Conservation (phyloP, 1,139 yeast genomes). For the Kodamaea arcana region DNA sequence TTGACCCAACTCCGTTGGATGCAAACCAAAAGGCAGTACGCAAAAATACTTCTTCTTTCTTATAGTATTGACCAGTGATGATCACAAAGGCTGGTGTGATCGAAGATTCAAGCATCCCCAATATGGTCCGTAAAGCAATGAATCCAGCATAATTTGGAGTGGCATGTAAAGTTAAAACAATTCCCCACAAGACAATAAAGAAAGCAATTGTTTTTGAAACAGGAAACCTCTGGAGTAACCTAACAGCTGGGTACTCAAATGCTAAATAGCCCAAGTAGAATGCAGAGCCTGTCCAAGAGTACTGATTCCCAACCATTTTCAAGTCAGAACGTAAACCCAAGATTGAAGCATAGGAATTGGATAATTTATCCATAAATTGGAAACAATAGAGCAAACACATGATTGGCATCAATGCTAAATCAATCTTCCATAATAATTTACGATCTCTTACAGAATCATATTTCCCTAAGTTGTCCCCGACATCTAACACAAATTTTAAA, state of each 20-base stretch:
- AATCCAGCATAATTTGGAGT: constrained; percentile 37
- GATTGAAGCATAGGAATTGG: constrained; percentile 58
- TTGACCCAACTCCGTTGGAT: constrained; percentile 48
- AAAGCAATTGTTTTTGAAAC: constrained; percentile 33
- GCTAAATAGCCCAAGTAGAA: constrained; percentile 51
- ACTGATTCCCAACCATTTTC: constrained; percentile 47
- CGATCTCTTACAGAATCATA: constrained; percentile 11
- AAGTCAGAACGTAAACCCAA: constrained; percentile 51
- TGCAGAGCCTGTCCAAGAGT: constrained; percentile 55
- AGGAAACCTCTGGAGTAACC: constrained; percentile 41
- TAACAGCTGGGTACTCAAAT: constrained; percentile 45
- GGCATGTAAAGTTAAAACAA: constrained; percentile 38
- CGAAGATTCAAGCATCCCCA: constrained; percentile 56
- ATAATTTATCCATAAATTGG: constrained; percentile 64
- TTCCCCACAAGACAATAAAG: constrained; percentile 46
- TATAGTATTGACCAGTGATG: constrained; percentile 54
- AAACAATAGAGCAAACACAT: constrained; percentile 52
- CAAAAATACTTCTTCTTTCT: constrained; percentile 44
- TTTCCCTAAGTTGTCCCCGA: constrained; percentile 3
- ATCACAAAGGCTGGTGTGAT: constrained; percentile 52
- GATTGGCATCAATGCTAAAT: constrained; percentile 51
- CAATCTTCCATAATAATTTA: constrained; percentile 47
- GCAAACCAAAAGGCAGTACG: constrained; percentile 50
- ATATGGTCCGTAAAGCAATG: constrained; percentile 38
- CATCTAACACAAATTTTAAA: constrained; percentile 22